Conservation (phyloP, 2,329 filamentous ascomycete genomes). For the Penicillium corylophilum region DNA sequence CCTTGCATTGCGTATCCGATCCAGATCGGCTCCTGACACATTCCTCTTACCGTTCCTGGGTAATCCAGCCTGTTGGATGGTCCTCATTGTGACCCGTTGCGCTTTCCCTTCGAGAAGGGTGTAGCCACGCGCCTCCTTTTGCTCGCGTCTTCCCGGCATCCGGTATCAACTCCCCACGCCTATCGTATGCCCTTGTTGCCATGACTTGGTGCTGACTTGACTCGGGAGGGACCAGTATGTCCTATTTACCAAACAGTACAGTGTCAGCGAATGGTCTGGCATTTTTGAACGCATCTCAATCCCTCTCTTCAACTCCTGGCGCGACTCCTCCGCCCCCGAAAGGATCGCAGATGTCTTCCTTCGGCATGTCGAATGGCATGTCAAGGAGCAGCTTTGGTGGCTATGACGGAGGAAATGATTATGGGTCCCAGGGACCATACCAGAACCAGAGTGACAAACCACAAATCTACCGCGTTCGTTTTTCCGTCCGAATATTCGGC, state of each 20-base stretch:
- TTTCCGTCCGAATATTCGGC: conserved; percentile 1
- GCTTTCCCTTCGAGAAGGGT: conserved; percentile 24
- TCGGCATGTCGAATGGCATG: conserved; percentile 40
- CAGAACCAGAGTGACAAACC: conserved; percentile 41
- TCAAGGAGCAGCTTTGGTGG: conserved; percentile 38
- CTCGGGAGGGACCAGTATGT: conserved; percentile 25
- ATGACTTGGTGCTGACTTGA: conserved; percentile 7
- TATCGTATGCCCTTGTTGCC: conserved; percentile 13
- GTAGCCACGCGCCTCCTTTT: conserved; percentile 34
- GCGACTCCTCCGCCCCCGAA: conserved; percentile 46
- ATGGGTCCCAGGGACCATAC: conserved; percentile 37
- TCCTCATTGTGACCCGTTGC: conserved; percentile 15
- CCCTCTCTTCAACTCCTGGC: conserved; percentile 45
- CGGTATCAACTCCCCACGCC: conserved; percentile 22
- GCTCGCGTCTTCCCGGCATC: conserved; percentile 28
- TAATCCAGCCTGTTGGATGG: conserved; percentile 9
- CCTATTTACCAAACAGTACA: conserved; percentile 41
- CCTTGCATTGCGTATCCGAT: conserved; percentile 21
- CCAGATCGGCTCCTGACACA: conserved; percentile 13
- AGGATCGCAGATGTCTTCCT: conserved; percentile 45
- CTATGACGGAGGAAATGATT: conserved; percentile 44
- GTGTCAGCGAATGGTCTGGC: conserved; percentile 40
- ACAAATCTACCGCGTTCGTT: conserved; percentile 50
- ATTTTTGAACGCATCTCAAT: conserved; percentile 46
- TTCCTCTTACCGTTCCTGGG: conserved; percentile 7